Base-by-base conservation (phyloP, 1,139 yeast genomes). In the Sugiyamaella sp. region DNA sequence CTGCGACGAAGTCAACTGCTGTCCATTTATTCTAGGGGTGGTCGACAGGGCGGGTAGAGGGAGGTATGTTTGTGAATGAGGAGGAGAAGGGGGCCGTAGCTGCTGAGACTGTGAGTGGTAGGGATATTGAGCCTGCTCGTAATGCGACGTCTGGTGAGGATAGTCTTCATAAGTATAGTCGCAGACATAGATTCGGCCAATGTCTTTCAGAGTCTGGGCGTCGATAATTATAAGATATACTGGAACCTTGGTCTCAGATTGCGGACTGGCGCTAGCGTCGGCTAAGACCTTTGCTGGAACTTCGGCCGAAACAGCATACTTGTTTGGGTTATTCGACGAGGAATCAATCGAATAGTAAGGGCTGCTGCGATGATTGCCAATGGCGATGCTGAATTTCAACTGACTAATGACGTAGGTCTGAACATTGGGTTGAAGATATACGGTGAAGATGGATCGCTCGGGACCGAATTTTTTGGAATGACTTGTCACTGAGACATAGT, bases 171-270 rank as follows among this genome's bases (percentile, higher is more conserved):
- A 56, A 12, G 51, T 49, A 37, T 44, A 56, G 33, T 58, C 61
- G 46, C 69, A 67, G 25, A 68, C 48, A n/a, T 63, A 64, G 43
- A 65, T 62, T 33, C 64, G 59, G 12, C 62, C 52, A 40, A 53
- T 21, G 39, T 53, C 58, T 51, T 53, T 47, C 16, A 45, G 52
- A 9, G 55, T 47, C n/a, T 41, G 39, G 17, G 52, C 44, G 24
- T 47, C 56, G 6, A 50, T 21, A 37, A 47, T 33, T 41, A 56
- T 53, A 17, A 58, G 46, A 39, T 58, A 56, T 2, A 58, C 57
- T 3, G 59, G 57, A 16, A 56, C 53, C 47, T 48, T 38, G 49
- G 52, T 17, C 44, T 52, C 43, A 32, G 49, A 20, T 22, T 37
- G 46, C 33, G 51, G 33, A 6, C 45, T 10, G 17, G 55, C 33